Evolutionary conservation across 2,329 filamentous ascomycete genomes (phyloP), one percentile per base, ranked within the genome.

Genomic region (Cladobotryum protrusum): DNA sequence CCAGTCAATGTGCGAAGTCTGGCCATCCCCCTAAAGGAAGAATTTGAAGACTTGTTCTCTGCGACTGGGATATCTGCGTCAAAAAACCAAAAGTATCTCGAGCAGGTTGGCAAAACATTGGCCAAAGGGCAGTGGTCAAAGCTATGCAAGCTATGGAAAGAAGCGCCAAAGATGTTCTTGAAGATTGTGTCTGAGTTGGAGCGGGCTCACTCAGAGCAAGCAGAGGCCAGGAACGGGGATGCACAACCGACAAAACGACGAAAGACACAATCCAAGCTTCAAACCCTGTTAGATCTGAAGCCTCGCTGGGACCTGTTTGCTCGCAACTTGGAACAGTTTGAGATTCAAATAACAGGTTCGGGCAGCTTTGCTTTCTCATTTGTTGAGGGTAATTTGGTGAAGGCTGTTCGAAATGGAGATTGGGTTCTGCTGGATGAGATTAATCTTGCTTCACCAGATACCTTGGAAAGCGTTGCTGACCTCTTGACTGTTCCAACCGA

Each of bases 391-490:
- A 96, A 95, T 60, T 87, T 99, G 54, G 86, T 99, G 50, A 95
- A 95, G 69, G 93, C 95, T n/a, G 84, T 92, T 19, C 81, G 92
- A 37, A 96, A 96, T 62, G 93, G 93, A 7, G 90, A 96, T 66
- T 99, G 93, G 93, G 87, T 99, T 24, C 77, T 99, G 15, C 77
- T 97, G 20, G 93, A 99, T 63, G 93, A 99, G 67, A 95, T 99
- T 61, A 99, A 99, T 64, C 72, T 99, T 54, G 93, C 93, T 5
- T 92, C 92, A 0, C 85, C 93, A 0, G 95, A 99, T 63, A 97
- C 93, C 0, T 72, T 99, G 4, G 93, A 99, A 67, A 91, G 90
- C 55, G 87, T 99, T 52, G 87, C 89, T 4, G 92, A 96, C 68
- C 76, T 99, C 8, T 75, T 99, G 47, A 83, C 86, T 47, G 87